Evolutionary conservation across 768 basidiomycete species (phyloP).

Genomic region (Clavaria fumosa): DNA sequence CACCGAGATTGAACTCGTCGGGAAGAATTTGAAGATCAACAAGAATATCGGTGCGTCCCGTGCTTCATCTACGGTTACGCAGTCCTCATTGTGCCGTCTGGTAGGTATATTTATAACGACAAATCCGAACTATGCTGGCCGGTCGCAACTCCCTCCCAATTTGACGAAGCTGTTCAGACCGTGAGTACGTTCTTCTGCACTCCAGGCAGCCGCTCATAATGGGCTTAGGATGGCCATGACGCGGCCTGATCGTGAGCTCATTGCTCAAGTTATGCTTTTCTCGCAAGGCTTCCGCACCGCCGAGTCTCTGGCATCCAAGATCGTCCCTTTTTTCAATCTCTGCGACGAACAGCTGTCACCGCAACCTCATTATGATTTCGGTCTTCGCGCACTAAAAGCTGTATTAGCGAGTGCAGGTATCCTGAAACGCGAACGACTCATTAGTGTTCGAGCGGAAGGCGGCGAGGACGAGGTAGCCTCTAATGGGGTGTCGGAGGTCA

Average conservation of each 20-base stretch:
- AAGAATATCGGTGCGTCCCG: constrained; percentile 64
- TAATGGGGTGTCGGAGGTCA: constrained; percentile 53
- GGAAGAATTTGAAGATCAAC: constrained; percentile 86
- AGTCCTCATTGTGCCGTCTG: constrained; percentile 4
- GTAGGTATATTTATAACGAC: constrained; percentile 96
- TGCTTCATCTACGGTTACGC: not conserved
- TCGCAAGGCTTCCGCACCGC: constrained; percentile 99
- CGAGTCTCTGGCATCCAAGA: constrained; percentile 92
- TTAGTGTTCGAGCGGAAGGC: constrained; percentile 28
- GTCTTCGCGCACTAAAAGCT: constrained; percentile 91
- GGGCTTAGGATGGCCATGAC: constrained; percentile 90
- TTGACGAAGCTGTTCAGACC: constrained; percentile 87
- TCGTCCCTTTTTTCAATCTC: constrained; percentile 98
- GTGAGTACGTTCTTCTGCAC: constrained; percentile 30
- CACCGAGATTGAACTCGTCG: constrained; percentile 88
- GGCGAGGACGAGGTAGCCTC: constrained; percentile 25
- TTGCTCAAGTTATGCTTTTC: constrained; percentile 98
- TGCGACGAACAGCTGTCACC: constrained; percentile 94
- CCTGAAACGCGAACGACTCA: constrained; percentile 81
- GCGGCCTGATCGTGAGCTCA: constrained; percentile 91
- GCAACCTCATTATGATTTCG: constrained; percentile 98
- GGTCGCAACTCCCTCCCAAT: constrained; percentile 79
- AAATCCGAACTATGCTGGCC: constrained; percentile 97
- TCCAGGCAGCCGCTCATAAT: not conserved
- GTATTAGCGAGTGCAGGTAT: constrained; percentile 96